Conservation (phyloP, 345 rosid genomes). For the Garcia nutans region DNA sequence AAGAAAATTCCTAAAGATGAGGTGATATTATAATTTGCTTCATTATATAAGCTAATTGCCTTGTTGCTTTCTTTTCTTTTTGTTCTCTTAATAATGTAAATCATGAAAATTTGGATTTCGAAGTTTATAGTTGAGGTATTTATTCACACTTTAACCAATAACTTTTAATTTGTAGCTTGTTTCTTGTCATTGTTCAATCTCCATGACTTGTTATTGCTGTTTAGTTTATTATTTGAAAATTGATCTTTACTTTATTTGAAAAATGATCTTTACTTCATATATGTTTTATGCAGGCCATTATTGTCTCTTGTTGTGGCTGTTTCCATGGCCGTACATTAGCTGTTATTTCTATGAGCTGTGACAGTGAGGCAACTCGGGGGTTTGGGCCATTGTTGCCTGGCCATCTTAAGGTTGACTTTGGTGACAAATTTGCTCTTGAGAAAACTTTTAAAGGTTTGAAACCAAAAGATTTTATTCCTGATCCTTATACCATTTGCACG, state of each 20-base stretch:
- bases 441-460: slow-evolving; percentile 65
- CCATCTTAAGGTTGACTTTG: slow-evolving; percentile 92
- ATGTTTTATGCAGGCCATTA: slow-evolving; percentile 58
- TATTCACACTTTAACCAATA: not conserved
- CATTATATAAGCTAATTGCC: too few species aligned
- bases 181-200: not conserved
- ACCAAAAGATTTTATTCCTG: not conserved
- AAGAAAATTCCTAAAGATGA: slow-evolving; percentile 74
- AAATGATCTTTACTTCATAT: slow-evolving; percentile 6
- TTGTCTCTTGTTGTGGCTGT: slow-evolving; percentile 96
- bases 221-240: slow-evolving; percentile 10
- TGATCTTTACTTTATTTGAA: slow-evolving; percentile 13
- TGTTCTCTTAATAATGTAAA: not conserved
- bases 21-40: slow-evolving; percentile 33
- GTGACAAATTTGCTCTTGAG: slow-evolving; percentile 70
- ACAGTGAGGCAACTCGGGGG: slow-evolving; percentile 91
- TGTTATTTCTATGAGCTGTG: slow-evolving; percentile 97
- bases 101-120: not conserved
- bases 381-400: slow-evolving; percentile 93
- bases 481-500: slow-evolving; percentile 1
- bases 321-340: slow-evolving; percentile 97
- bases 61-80: not conserved
- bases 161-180: not conserved
- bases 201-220: not conserved
- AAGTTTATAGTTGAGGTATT: not conserved